phyloP scores from a whole-genome alignment of 371 early-diverging fungal genomes.

The Spraguea lophii region DNA sequence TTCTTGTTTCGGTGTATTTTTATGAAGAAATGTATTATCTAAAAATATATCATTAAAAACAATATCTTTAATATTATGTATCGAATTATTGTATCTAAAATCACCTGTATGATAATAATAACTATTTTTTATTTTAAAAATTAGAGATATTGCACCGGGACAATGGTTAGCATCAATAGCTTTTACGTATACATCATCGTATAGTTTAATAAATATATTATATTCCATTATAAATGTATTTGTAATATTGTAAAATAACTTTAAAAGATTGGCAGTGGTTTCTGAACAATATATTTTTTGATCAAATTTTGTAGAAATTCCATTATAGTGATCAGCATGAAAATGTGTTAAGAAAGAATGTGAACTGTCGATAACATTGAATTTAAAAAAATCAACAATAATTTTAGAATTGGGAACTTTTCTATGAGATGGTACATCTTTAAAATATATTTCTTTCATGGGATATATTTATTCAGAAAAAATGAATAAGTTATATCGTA shows the following conservation, averaged over 20 bases:
- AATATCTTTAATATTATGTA: background rate
- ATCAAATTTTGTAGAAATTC: slow-evolving; percentile 4
- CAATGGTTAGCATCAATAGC: slow-evolving; percentile 21
- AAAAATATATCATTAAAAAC: slow-evolving; percentile 3
- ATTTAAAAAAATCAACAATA: too few relatives aligned
- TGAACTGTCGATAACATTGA: too few relatives aligned
- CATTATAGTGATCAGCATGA: slow-evolving; percentile 20
- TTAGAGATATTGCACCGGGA: slow-evolving; percentile 16
- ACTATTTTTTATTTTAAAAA: slow-evolving; percentile 2
- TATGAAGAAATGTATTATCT: slow-evolving; percentile 14
- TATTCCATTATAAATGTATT: background rate
- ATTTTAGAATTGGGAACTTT: too few relatives aligned
- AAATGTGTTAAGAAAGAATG: slow-evolving; percentile 21
- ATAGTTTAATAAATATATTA: background rate
- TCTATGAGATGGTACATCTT: too few relatives aligned
- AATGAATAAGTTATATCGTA: too few relatives aligned
- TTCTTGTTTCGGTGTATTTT: slow-evolving; percentile 1
- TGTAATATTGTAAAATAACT: background rate
- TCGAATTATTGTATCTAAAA: slow-evolving; percentile 5
- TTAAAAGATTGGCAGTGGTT: slow-evolving; percentile 15
- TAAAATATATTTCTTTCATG: too few relatives aligned
- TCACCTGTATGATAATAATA: slow-evolving; percentile 15
- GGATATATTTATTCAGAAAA: too few relatives aligned
- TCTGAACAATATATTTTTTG: slow-evolving; percentile 5
- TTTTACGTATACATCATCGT: background rate